Percentiles rank a stretch among this genome's conserved stretches.
These are phyloP conservation scores for Fusarium aywerte DNA, from an alignment of 2,329 filamentous ascomycete species.

Conservation along the genomic window DNA sequence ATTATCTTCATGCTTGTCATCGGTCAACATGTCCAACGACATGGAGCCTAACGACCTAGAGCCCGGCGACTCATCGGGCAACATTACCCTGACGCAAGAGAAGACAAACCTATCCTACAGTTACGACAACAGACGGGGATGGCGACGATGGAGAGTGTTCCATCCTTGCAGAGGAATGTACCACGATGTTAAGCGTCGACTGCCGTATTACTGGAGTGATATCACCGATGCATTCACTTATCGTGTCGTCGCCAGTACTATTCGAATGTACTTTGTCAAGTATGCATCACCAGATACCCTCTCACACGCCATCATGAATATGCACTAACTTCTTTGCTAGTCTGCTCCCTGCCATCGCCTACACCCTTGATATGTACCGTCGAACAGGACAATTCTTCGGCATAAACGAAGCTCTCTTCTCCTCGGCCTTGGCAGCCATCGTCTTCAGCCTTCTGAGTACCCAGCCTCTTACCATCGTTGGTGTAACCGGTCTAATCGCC, in stretches of 20 bases:
- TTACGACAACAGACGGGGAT: neutral
- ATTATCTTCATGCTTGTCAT: neutral
- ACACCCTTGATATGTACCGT: constrained; percentile 8
- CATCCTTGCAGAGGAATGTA: constrained; percentile 9
- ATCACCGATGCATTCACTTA: constrained; percentile 6
- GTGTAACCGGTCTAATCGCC: constrained; percentile 1
- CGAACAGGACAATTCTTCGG: constrained; percentile 2
- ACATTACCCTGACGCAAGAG: neutral
- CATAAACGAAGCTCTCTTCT: constrained; percentile 1
- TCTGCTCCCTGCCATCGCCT: constrained; percentile 5
- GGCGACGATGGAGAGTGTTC: neutral
- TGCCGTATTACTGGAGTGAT: constrained; percentile 4
- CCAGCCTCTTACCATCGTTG: constrained; percentile 4
- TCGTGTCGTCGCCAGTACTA: constrained; percentile 1
- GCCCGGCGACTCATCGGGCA: neutral
- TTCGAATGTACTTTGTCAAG: constrained; percentile 12
- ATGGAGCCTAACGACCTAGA: neutral
- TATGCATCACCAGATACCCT: neutral
- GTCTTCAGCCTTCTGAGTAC: neutral
- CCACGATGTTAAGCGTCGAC: neutral
- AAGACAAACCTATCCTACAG: constrained; percentile 4
- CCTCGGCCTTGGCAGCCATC: neutral
- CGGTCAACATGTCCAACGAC: neutral
- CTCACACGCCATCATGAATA: too few relatives aligned
- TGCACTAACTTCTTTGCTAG: neutral